Conservation (phyloP, 2,329 filamentous ascomycete genomes). For the Cladosporium cucumerinum region DNA sequence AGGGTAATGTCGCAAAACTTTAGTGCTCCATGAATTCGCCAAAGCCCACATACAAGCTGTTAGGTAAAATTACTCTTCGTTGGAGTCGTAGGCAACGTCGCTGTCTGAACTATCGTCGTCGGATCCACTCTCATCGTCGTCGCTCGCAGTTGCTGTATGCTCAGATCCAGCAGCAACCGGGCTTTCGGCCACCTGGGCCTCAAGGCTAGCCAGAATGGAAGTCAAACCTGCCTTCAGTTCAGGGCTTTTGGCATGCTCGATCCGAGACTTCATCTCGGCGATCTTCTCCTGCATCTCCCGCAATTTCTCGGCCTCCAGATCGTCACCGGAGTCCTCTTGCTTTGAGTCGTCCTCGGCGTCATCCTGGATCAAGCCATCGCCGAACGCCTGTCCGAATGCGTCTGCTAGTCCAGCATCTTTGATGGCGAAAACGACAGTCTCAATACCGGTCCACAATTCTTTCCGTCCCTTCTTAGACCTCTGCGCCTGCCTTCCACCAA, state of each 20-base stretch:
- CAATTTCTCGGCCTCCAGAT: background rate
- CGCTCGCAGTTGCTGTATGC: background rate
- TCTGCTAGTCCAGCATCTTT: constrained; percentile 50
- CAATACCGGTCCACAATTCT: constrained; percentile 41
- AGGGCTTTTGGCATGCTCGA: constrained; percentile 4
- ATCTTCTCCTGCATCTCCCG: constrained; percentile 10
- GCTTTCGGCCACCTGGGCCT: background rate
- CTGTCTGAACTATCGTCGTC: background rate
- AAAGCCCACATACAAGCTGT: background rate
- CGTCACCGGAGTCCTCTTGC: background rate
- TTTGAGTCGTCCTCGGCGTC: background rate
- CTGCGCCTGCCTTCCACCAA: constrained; percentile 26
- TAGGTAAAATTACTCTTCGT: background rate
- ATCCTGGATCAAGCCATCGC: constrained; percentile 19
- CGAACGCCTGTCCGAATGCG: constrained; percentile 45
- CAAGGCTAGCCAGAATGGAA: constrained; percentile 2
- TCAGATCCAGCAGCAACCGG: background rate
- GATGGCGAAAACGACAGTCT: constrained; percentile 57
- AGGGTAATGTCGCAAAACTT: background rate
- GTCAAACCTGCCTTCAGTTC: constrained; percentile 6
- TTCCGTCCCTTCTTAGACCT: constrained; percentile 29
- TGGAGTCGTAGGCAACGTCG: constrained; percentile 3
- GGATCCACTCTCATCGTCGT: background rate
- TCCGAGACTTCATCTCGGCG: background rate
- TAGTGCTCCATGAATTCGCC: background rate